Conservation (phyloP, 2,329 filamentous ascomycete species). For the Trichoderma atroviride region DNA sequence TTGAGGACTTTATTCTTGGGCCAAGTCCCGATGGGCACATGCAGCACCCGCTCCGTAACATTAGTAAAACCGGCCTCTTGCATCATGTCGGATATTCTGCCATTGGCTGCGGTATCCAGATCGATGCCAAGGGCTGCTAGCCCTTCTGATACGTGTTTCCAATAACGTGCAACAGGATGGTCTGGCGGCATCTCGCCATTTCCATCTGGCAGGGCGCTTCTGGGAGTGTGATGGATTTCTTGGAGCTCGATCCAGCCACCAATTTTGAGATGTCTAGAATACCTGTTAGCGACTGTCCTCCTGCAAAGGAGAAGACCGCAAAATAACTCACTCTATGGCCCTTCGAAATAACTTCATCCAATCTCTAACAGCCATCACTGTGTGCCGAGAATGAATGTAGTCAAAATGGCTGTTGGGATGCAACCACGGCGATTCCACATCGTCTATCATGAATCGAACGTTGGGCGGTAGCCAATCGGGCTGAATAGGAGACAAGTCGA, state of each 20-base stretch:
- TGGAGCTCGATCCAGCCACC: conserved; percentile 60
- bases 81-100: conserved; percentile 49
- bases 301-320: not conserved
- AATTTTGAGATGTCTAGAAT: conserved; percentile 51
- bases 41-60: conserved; percentile 52
- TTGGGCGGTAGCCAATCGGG: conserved; percentile 58
- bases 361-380: conserved; percentile 58
- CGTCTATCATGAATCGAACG: conserved; percentile 59
- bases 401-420: conserved; percentile 59
- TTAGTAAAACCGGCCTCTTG: conserved; percentile 56
- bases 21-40: conserved; percentile 59
- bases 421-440: conserved; percentile 60
- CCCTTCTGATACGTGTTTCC: conserved; percentile 49
- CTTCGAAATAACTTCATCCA: conserved; percentile 55
- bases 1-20: conserved; percentile 55
- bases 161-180: conserved; percentile 51
- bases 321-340: conserved; percentile 47
- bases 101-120: conserved; percentile 47
- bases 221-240: conserved; percentile 55
- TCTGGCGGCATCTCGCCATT: conserved; percentile 42
- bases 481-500: conserved; percentile 54
- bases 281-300: conserved; percentile 8
- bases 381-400: conserved; percentile 62
- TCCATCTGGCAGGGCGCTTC: conserved; percentile 46
- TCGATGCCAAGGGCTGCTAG: conserved; percentile 50